Evolutionary conservation across 768 basidiomycete genomes (phyloP).

Genomic region (Kwoniella pini): DNA sequence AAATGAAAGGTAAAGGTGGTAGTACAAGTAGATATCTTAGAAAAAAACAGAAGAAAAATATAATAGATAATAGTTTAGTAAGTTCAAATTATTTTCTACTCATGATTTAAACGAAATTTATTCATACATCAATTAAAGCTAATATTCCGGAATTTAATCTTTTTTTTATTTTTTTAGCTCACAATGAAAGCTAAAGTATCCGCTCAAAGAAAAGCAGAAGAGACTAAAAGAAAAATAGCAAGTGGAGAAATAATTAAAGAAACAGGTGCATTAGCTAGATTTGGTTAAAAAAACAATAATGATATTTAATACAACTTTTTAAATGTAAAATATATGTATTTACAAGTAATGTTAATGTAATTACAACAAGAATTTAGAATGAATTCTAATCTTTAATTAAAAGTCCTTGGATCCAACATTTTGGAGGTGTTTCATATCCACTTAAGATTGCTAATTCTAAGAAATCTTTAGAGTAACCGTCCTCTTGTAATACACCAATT

Average conservation of each 20-base stretch:
- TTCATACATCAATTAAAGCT: background rate
- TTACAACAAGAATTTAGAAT: no score
- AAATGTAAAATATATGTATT: no score
- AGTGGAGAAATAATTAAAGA: constrained; percentile 39
- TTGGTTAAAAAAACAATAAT: constrained; percentile 12
- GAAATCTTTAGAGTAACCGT: no score
- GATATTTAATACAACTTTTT: no score
- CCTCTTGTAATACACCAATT: no score
- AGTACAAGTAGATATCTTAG: constrained; percentile 77
- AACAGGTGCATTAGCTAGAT: constrained; percentile 46
- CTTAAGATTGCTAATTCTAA: no score
- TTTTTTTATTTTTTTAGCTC: constrained; percentile 21
- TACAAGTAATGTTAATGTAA: no score
- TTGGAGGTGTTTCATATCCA: no score
- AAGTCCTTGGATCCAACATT: no score
- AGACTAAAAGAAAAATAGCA: constrained; percentile 28
- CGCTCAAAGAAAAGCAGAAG: constrained; percentile 35
- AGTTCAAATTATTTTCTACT: constrained; percentile 29
- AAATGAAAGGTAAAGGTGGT: constrained; percentile 79
- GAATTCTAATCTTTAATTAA: no score
- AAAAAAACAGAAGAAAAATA: constrained; percentile 86
- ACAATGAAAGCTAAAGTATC: constrained; percentile 44
- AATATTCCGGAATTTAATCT: background rate
- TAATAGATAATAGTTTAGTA: constrained; percentile 72
- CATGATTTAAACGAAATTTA: background rate